Conservation (phyloP, 2,329 filamentous ascomycete species). For the Decorospora gaudefroyi region DNA sequence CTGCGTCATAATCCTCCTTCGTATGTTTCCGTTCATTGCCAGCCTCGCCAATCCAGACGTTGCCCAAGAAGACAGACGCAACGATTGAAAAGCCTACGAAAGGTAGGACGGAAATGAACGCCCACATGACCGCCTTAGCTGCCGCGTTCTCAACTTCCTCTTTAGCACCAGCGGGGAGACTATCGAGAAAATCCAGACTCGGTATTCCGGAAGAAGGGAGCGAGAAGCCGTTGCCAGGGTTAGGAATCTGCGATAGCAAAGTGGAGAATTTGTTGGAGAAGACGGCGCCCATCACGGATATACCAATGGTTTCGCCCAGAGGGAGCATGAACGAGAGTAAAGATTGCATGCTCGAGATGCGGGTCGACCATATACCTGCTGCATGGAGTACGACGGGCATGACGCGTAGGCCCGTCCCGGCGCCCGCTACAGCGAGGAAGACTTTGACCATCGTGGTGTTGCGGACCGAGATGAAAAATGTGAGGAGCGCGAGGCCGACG, state of each 20-base stretch:
- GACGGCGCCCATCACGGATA: conserved; percentile 70
- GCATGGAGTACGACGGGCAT: conserved; percentile 68
- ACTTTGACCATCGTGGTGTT: conserved; percentile 61
- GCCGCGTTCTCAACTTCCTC: conserved; percentile 51
- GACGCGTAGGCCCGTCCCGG: conserved; percentile 66
- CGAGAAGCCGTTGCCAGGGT: conserved; percentile 24
- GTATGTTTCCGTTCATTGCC: conserved; percentile 17
- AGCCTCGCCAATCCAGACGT: conserved; percentile 56
- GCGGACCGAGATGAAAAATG: conserved; percentile 59
- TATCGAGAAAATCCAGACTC: conserved; percentile 44
- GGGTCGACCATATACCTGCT: conserved; percentile 63
- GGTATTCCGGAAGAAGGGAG: conserved; percentile 26
- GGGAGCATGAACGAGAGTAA: conserved; percentile 64
- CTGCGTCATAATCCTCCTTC: conserved; percentile 15
- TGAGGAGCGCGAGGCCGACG: conserved; percentile 62
- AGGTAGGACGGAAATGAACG: conserved; percentile 65
- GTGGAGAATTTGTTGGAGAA: conserved; percentile 63
- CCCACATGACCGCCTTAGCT: conserved; percentile 66
- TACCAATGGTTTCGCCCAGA: conserved; percentile 66
- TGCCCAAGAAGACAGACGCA: conserved; percentile 54
- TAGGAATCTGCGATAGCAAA: conserved; percentile 34
- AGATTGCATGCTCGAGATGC: conserved; percentile 63
- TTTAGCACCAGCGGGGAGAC: conserved; percentile 47
- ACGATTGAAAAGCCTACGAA: conserved; percentile 59
- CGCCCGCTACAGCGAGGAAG: conserved; percentile 68